Evolutionary conservation across 257 asterid genomes (phyloP).

Genomic region (Lithospermum erythrorhizon): DNA sequence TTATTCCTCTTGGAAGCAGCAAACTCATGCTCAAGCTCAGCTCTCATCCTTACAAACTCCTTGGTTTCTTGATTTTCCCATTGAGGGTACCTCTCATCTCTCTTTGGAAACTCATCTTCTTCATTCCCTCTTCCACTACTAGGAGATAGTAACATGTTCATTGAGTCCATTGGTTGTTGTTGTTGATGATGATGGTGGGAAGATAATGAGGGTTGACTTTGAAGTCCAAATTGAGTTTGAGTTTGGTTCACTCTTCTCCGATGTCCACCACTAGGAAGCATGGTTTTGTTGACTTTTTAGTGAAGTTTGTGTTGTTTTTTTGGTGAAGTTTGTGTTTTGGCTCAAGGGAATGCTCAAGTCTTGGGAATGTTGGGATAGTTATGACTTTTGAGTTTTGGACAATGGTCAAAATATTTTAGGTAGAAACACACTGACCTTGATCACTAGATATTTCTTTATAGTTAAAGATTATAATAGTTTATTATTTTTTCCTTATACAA

Average conservation of each 20-base stretch:
- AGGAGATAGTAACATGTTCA: background rate
- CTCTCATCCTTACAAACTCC: constrained; percentile 53
- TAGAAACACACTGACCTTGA: background rate
- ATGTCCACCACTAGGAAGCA: background rate
- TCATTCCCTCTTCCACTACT: constrained; percentile 19
- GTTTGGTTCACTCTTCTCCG: background rate
- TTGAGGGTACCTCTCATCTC: constrained; percentile 57
- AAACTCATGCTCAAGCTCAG: constrained; percentile 40
- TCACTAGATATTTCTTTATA: no score
- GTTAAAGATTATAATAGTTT: no score
- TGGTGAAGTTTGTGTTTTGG: no score
- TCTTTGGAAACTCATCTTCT: constrained; percentile 38
- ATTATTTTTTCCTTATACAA: no score
- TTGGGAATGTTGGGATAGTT: background rate
- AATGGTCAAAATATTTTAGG: background rate
- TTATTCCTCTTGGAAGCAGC: constrained; percentile 21
- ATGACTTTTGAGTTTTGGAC: background rate
- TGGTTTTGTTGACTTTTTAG: background rate
- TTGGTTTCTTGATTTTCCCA: constrained; percentile 67
- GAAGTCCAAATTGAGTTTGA: background rate
- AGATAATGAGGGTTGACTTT: background rate
- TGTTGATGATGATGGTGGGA: background rate
- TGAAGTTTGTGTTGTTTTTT: no score
- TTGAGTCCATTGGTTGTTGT: background rate
- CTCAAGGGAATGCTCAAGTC: no score